phyloP scores from a whole-genome alignment of 106 monocot species.

The Allium sativum region DNA sequence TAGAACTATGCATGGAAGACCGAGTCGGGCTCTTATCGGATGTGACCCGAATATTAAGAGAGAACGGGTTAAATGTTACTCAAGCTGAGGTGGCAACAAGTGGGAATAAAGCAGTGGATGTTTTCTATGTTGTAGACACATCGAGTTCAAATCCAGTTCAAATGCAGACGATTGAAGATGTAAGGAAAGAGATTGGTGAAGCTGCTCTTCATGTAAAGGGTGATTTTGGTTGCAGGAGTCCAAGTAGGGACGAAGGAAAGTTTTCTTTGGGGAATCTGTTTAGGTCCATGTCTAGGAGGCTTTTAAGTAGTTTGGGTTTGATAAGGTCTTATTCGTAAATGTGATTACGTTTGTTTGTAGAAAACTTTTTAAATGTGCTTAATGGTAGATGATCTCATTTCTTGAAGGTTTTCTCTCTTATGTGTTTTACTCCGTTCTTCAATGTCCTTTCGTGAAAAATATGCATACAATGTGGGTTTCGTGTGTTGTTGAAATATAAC shows the following conservation, averaged over 20 bases:
- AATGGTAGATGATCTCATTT: too few relatives aligned
- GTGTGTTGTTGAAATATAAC: too few relatives aligned
- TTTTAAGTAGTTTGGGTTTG: conserved; percentile 41
- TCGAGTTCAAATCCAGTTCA: conserved; percentile 27
- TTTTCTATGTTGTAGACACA: conserved; percentile 50
- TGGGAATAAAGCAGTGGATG: conserved; percentile 35
- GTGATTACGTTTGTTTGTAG: too few relatives aligned
- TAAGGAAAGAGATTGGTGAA: conserved; percentile 35
- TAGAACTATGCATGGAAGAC: conserved; percentile 49
- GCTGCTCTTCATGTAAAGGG: conserved; percentile 41
- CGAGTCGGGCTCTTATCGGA: conserved; percentile 57
- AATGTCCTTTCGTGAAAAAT: too few relatives aligned
- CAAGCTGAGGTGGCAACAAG: conserved; percentile 56
- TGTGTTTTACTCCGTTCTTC: too few relatives aligned
- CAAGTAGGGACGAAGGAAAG: conserved; percentile 13
- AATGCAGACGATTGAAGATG: conserved; percentile 30
- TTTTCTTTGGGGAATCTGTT: conserved; percentile 50
- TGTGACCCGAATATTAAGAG: conserved; percentile 53
- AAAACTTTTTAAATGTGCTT: too few relatives aligned
- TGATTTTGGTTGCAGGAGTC: conserved; percentile 5
- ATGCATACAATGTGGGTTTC: too few relatives aligned
- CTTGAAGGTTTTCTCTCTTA: too few relatives aligned
- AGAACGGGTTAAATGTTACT: conserved; percentile 40
- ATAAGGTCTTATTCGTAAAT: conserved; percentile 36
- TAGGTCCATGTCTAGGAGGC: conserved; percentile 46